Conservation (phyloP, 371 early-diverging fungal species). For the Coemansia sp. region DNA sequence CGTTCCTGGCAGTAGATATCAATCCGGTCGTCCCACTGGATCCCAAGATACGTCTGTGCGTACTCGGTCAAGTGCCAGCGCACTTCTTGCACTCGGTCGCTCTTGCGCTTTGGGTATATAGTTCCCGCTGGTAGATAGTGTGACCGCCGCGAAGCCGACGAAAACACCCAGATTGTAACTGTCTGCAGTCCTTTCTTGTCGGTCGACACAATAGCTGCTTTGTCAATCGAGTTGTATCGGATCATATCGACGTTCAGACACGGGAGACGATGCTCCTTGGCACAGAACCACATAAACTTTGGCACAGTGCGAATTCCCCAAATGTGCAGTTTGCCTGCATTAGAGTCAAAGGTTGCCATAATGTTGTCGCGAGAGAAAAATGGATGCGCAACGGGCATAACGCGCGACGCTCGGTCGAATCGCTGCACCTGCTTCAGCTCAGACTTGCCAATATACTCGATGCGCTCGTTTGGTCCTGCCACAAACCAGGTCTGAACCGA, state of each 20-base stretch:
- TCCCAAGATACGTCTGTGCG: slow-evolving; percentile 47
- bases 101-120: slow-evolving; percentile 31
- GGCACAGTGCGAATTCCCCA: slow-evolving; percentile 45
- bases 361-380: slow-evolving; percentile 49
- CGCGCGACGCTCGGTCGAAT: slow-evolving; percentile 46
- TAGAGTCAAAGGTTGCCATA: slow-evolving; percentile 46
- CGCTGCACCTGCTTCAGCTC: slow-evolving; percentile 3
- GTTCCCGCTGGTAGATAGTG: slow-evolving; percentile 50
- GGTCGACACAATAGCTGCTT: slow-evolving; percentile 48
- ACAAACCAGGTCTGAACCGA: slow-evolving; percentile 43
- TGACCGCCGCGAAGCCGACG: slow-evolving; percentile 47
- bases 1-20: slow-evolving; percentile 50
- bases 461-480: slow-evolving; percentile 5
- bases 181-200: slow-evolving; percentile 34
- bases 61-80: slow-evolving; percentile 51
- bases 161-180: slow-evolving; percentile 48
- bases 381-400: slow-evolving; percentile 47
- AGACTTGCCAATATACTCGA: slow-evolving; percentile 25
- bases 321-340: slow-evolving; percentile 36
- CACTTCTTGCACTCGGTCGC: slow-evolving; percentile 43
- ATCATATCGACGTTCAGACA: slow-evolving; percentile 47
- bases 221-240: slow-evolving; percentile 51
- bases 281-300: slow-evolving; percentile 40
- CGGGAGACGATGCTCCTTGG: slow-evolving; percentile 46
- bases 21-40: slow-evolving; percentile 46